Conservation (phyloP, 257 asterid species). For the Verbascum thapsus region DNA sequence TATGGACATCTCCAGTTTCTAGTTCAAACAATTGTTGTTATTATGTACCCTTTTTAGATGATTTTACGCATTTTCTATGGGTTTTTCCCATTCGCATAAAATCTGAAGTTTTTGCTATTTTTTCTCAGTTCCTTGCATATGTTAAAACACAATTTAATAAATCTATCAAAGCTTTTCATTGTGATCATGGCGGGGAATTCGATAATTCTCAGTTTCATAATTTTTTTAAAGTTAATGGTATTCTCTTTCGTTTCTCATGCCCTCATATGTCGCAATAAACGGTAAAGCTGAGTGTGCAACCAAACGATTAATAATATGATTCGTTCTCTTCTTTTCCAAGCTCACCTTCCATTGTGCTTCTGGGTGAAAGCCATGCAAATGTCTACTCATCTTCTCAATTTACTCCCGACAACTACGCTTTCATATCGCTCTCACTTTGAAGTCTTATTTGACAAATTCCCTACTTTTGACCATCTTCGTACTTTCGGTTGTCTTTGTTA, state of each 20-base stretch:
- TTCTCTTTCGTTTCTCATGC: neutral
- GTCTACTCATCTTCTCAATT: neutral
- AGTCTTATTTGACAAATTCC: too few species aligned
- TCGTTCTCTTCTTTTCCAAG: neutral
- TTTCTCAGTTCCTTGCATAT: neutral
- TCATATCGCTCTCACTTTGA: too few species aligned
- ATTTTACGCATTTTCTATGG: conserved; percentile 5
- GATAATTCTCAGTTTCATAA: neutral
- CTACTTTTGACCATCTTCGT: too few species aligned
- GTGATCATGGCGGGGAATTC: conserved; percentile 8
- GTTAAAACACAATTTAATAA: conserved; percentile 11
- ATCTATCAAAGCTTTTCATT: conserved; percentile 17
- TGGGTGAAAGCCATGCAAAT: neutral
- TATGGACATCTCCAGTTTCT: conserved; percentile 18
- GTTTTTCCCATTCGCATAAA: neutral
- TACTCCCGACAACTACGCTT: too few species aligned
- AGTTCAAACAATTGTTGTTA: neutral
- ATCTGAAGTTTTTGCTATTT: neutral
- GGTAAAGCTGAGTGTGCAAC: neutral
- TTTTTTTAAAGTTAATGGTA: neutral
- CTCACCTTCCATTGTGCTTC: neutral
- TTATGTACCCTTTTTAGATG: conserved; percentile 5
- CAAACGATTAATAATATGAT: neutral
- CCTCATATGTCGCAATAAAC: conserved; percentile 6
- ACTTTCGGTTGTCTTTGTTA: too few species aligned